phyloP scores from a whole-genome alignment of 805 yeast genomes.

The Cyberlindnera veronae region DNA sequence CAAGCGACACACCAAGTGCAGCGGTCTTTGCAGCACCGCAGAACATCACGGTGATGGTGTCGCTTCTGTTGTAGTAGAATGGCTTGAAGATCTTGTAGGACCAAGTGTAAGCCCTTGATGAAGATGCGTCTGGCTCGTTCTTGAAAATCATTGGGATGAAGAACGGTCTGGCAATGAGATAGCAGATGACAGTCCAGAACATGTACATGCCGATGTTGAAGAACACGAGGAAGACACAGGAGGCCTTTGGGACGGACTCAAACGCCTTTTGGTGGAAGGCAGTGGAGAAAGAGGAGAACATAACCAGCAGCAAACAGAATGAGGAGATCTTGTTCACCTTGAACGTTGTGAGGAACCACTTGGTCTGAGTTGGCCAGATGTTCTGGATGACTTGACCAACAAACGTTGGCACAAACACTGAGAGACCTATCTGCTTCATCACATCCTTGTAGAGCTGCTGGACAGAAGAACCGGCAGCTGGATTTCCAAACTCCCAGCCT shows the following conservation, averaged over 20 bases:
- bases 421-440: conserved; percentile 83
- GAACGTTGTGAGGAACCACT: conserved; percentile 55
- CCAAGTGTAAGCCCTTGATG: conserved; percentile 43
- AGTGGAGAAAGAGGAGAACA: conserved; percentile 79
- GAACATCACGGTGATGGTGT: conserved; percentile 75
- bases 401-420: conserved; percentile 79
- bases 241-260: conserved; percentile 59
- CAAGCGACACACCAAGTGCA: conserved; percentile 81
- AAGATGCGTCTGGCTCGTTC: conserved; percentile 44
- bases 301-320: conserved; percentile 71
- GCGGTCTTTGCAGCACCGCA: conserved; percentile 95
- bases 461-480: conserved; percentile 55
- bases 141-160: conserved; percentile 43
- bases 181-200: conserved; percentile 68
- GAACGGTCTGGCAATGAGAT: conserved; percentile 55
- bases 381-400: conserved; percentile 87
- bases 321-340: conserved; percentile 71
- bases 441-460: conserved; percentile 63
- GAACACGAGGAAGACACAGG: conserved; percentile 74
- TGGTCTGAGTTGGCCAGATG: conserved; percentile 59
- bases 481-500: conserved; percentile 76
- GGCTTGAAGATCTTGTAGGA: conserved; percentile 44
- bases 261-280: conserved; percentile 85
- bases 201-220: conserved; percentile 79
- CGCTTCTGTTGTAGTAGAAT: conserved; percentile 65